Evolutionary conservation across 2,329 filamentous ascomycete species (phyloP).

Genomic region (Onygenales sp.): DNA sequence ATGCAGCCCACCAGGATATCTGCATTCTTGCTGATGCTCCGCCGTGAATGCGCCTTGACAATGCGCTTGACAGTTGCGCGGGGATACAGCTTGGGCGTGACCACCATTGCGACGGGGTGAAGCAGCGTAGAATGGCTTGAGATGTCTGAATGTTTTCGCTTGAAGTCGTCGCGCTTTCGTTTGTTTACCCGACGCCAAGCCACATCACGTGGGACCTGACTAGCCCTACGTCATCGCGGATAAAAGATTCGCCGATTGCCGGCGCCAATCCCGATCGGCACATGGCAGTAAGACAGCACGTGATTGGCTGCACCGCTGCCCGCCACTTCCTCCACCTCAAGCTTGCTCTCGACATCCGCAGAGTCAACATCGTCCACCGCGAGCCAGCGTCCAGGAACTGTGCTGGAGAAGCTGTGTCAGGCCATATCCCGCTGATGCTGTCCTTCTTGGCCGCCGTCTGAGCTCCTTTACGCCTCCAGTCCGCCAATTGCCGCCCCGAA

Average conservation of each 20-base stretch:
- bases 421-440: neutral
- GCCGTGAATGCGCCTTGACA: conserved; percentile 76
- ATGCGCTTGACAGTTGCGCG: conserved; percentile 80
- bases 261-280: neutral
- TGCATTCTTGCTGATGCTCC: conserved; percentile 71
- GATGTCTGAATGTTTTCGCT: neutral
- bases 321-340: neutral
- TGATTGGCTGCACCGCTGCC: neutral
- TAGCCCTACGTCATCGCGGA: neutral
- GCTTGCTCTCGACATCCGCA: no score
- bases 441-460: neutral
- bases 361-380: no score
- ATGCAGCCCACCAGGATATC: conserved; percentile 61
- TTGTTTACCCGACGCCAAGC: neutral
- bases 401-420: neutral
- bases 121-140: neutral
- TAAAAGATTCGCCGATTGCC: neutral
- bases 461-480: neutral
- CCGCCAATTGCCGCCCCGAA: no score
- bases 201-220: neutral
- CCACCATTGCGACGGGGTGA: conserved; percentile 39
- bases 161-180: neutral
- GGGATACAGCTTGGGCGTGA: conserved; percentile 68
- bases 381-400: neutral
- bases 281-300: neutral